phyloP scores from a whole-genome alignment of 495 filamentous ascomycete genomes.

The Penicillium bovifimosum region DNA sequence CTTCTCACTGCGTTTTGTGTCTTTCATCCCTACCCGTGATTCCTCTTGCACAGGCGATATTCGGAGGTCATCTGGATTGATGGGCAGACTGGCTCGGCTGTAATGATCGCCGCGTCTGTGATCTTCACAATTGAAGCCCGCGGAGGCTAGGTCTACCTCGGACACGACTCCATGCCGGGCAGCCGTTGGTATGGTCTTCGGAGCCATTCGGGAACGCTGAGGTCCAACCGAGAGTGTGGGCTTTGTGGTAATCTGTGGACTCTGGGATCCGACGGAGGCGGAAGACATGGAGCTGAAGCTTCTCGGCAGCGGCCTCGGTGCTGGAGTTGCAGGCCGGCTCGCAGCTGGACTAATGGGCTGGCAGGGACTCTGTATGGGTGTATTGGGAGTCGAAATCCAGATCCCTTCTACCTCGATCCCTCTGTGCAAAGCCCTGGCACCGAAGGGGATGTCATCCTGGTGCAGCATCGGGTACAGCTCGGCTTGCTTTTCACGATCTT shows the following conservation, averaged over 20 bases:
- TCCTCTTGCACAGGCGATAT: conserved; percentile 2
- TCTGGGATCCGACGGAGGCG: conserved; percentile 2
- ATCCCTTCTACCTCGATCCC: conserved; percentile 85
- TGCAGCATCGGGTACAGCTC: conserved; percentile 30
- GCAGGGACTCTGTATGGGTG: conserved; percentile 28
- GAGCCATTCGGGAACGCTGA: too few relatives aligned
- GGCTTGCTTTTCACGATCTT: conserved; percentile 46
- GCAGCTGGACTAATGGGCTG: conserved; percentile 16
- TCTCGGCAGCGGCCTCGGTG: not conserved
- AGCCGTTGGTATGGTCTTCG: not conserved
- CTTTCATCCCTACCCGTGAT: conserved; percentile 7
- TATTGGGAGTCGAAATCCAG: conserved; percentile 69
- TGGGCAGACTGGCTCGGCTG: conserved; percentile 4
- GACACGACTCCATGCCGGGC: not conserved
- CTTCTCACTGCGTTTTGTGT: not conserved
- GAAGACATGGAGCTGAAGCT: not conserved
- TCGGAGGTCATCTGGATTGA: not conserved
- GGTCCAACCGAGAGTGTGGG: too few relatives aligned
- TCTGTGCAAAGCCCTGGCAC: conserved; percentile 79
- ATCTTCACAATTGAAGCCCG: conserved; percentile 6
- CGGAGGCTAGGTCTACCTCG: conserved; percentile 8
- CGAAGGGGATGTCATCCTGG: conserved; percentile 72
- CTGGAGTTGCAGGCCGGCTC: conserved; percentile 14
- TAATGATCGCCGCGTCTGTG: conserved; percentile 7
- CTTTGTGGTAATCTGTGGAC: not conserved